Conservation (phyloP, 495 filamentous ascomycete genomes). For the Amphirosellinia nigrospora region DNA sequence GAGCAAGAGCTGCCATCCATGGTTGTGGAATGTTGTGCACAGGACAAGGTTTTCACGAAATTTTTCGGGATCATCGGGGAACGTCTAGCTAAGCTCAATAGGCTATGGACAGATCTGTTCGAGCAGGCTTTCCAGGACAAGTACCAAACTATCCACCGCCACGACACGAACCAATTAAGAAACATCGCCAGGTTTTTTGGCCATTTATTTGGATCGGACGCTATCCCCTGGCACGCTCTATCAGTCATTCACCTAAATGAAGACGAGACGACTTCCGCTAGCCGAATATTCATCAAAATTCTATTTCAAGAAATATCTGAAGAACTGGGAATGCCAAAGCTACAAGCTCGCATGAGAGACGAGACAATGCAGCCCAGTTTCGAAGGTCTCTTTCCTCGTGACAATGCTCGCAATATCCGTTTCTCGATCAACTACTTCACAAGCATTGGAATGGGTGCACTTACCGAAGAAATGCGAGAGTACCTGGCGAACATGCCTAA, state of each 20-base stretch:
- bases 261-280: slow-evolving; percentile 93
- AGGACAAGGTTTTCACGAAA: slow-evolving; percentile 94
- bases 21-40: slow-evolving; percentile 94
- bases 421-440: slow-evolving; percentile 99
- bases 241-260: slow-evolving; percentile 88
- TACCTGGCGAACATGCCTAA: slow-evolving; percentile 85
- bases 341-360: slow-evolving; percentile 78
- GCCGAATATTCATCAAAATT: slow-evolving; percentile 97
- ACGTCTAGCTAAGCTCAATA: slow-evolving; percentile 91
- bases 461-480: slow-evolving; percentile 96
- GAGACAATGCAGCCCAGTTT: slow-evolving; percentile 78
- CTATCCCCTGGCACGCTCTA: slow-evolving; percentile 89
- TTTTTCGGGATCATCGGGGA: slow-evolving; percentile 96
- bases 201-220: slow-evolving; percentile 84
- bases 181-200: slow-evolving; percentile 97
- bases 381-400: slow-evolving; percentile 86
- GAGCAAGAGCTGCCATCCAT: slow-evolving; percentile 92
- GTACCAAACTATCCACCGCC: slow-evolving; percentile 96
- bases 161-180: slow-evolving; percentile 90
- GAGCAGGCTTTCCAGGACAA: slow-evolving; percentile 88
- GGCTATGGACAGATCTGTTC: slow-evolving; percentile 91
- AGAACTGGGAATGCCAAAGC: slow-evolving; percentile 79
- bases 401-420: slow-evolving; percentile 85
- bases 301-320: slow-evolving; percentile 92
- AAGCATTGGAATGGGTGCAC: slow-evolving; percentile 88